Evolutionary conservation across 768 basidiomycete genomes (phyloP), one percentile per base, ranked within the genome.

Genomic region (Tephrocybe sp.): DNA sequence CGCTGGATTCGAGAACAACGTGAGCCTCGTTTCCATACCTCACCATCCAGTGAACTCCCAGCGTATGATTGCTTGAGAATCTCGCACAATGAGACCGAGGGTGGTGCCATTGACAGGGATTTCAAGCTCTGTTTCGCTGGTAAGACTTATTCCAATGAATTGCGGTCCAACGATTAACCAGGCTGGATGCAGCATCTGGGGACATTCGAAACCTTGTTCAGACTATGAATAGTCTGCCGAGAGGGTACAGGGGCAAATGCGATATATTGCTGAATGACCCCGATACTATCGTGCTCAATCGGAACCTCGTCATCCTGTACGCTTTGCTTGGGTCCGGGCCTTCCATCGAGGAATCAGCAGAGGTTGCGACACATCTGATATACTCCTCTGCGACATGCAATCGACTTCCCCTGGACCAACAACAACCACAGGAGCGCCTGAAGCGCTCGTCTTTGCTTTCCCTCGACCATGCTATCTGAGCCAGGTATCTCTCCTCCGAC

Each of bases 341-440:
- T 8, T 68, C 71, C 7, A 58, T 69, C 30, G 71, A 73, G 15
- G 70, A 74, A 61, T 67, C 69, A 4, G 72, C 70, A 10, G 73
- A 74, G 55, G 59, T 76, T 9, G 69, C 69, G 0, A 57, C 62
- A 7, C 74, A 74, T 51, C 57, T 74, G 21, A 73, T 74, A 69
- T 76, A 73, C 54, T 74, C 74, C 1, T 59, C 69, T 29, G 27
- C 27, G 27, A n/a, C n/a, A n/a, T n/a, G n/a, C n/a, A n/a, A n/a
- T n/a, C n/a, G 27, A 11, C 27, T 29, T 29, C 11, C 27, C 27
- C 11, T 5, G 11, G 11, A 29, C 27, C 27, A 29, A n/a, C n/a
- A n/a, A n/a, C n/a, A n/a, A n/a, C n/a, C 27, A 29, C 27, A 5
- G 11, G 27, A 29, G 27, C 27, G 6, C 27, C 27, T 5, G 27